A percentile compares a stretch with the other conserved stretches of the same genome.
These are phyloP conservation scores for Phytophthora pinifolia DNA, from an alignment of 352 stramenopile species.

Conservation along the genomic window DNA sequence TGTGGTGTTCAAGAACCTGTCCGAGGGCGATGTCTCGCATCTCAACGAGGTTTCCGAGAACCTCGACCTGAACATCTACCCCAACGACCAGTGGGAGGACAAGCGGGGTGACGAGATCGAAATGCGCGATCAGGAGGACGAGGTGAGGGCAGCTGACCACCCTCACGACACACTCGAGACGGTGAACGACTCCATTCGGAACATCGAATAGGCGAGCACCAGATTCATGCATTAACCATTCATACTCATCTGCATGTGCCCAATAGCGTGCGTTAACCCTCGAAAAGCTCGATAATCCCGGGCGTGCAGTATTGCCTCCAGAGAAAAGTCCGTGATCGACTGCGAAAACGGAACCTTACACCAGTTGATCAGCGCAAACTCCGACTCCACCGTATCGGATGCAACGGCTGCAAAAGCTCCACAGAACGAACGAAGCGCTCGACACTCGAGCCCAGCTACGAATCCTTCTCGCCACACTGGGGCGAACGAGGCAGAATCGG, in stretches of 20 bases:
- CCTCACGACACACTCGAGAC: slow-evolving; percentile 12
- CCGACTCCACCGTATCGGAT: not conserved
- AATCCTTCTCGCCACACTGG: slow-evolving; percentile 19
- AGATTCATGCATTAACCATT: not conserved
- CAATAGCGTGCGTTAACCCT: not conserved
- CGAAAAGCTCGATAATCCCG: slow-evolving; percentile 20
- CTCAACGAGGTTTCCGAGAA: slow-evolving; percentile 60
- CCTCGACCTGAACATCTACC: slow-evolving; percentile 67
- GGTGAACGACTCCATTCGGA: slow-evolving; percentile 15
- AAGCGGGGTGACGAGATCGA: slow-evolving; percentile 8
- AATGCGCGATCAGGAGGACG: slow-evolving; percentile 13
- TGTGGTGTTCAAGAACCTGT: slow-evolving; percentile 66
- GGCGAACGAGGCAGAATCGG: slow-evolving; percentile 15
- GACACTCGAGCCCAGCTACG: slow-evolving; percentile 17
- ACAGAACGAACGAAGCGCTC: slow-evolving; percentile 21
- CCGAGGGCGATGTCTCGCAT: slow-evolving; percentile 51
- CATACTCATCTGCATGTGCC: slow-evolving; percentile 14
- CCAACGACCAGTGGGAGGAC: slow-evolving; percentile 62
- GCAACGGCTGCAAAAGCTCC: slow-evolving; percentile 19
- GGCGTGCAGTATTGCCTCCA: slow-evolving; percentile 27
- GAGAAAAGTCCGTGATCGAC: slow-evolving; percentile 20
- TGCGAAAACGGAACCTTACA: slow-evolving; percentile 21
- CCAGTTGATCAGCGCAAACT: slow-evolving; percentile 31
- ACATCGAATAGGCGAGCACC: slow-evolving; percentile 6
- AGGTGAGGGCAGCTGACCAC: slow-evolving; percentile 16